Evolutionary conservation across 371 early-diverging fungal species (phyloP), one percentile per base, ranked within the genome.

Genomic region (Batkoa obscura): DNA sequence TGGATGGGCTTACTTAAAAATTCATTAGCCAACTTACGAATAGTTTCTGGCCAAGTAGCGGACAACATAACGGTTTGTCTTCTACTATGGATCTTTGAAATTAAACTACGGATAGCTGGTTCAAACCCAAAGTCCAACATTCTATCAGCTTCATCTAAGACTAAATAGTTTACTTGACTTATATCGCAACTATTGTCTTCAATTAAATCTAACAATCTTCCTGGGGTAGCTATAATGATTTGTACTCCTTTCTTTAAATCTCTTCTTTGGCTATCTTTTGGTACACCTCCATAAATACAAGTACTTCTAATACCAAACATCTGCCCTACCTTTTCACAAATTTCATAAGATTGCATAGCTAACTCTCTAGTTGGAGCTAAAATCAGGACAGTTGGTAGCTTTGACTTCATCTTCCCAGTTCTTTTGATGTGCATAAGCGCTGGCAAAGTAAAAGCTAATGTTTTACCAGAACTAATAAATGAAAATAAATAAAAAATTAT

Each of bases 311-410:
- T 76, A 56, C 80, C 79, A 30, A 80, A 78, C 42, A 73, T 64
- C 55, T 72, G 68, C 60, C 87, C 89, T 56, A 86, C 85, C 33
- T 65, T 64, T 45, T 66, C 66, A 30, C 75, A 74, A 56, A 74
- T 73, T 51, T 82, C 83, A 59, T 86, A 73, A 64, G 85, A 92
- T 71, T 98, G 98, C 74, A 81, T 75, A 15, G 95, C 95, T 43
- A 98, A 72, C 67, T 98, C 98, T 64, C 96, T 89, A 9, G 98
- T 98, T 32, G 90, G 91, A 0, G 90, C 86, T 17, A 98, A 69
- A 8, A 96, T 87, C 31, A 98, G 73, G 56, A 83, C 80, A 50
- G 71, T 64, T 2, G 84, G 82, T 34, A 70, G 68, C 51, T 68
- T 70, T 46, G 23, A 76, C 23, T 60, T 56, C 41, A 54, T 52